Evolutionary conservation across 129 eudicot genomes (phyloP), one percentile per base, ranked within the genome.

Genomic region (Flaveria bidentis): DNA sequence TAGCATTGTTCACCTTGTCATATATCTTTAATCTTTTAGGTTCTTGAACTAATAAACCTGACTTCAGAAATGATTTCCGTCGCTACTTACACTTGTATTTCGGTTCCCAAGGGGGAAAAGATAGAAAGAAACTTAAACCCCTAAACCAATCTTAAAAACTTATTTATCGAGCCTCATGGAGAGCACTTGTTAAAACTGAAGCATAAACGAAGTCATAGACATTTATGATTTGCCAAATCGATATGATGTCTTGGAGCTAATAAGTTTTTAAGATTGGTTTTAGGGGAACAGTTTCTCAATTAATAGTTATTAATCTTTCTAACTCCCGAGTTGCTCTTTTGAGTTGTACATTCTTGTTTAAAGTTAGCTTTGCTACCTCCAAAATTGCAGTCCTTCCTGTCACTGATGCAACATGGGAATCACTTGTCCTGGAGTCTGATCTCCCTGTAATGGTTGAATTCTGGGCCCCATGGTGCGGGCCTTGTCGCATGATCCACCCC

Each of bases 381-480:
- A 66, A 80, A 73, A 16, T 47, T 81, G 88, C 88, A 88, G 96
- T 86, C 63, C 67, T 87, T 62, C 73, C 86, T 10, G 90, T 88
- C 20, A 86, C 80, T 5, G 94, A 85, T 63, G 78, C 81, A 44
- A 51, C 78, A 14, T 93, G 96, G 96, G 78, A 93, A 73, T 70
- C 87, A 53, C 87, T 72, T 28, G 96, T 93, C 26, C 76, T 93
- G 12, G 89, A 90, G 74, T 77, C 82, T 63, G 78, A 52, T 2
- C 33, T 69, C 50, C 91, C 98, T 0, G 97, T 94, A 26, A 49
- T 94, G 78, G 98, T 94, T 44, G 98, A 94, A 49, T 94, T 94
- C 73, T 94, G 97, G 97, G 97, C 97, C 44, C 98, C 98, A 41
- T 93, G 98, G 98, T 93, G 98, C 30, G 98, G 98, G 2, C 98